phyloP scores from a whole-genome alignment of 2,329 filamentous ascomycete genomes.

The Dactylellina drechsleri region DNA sequence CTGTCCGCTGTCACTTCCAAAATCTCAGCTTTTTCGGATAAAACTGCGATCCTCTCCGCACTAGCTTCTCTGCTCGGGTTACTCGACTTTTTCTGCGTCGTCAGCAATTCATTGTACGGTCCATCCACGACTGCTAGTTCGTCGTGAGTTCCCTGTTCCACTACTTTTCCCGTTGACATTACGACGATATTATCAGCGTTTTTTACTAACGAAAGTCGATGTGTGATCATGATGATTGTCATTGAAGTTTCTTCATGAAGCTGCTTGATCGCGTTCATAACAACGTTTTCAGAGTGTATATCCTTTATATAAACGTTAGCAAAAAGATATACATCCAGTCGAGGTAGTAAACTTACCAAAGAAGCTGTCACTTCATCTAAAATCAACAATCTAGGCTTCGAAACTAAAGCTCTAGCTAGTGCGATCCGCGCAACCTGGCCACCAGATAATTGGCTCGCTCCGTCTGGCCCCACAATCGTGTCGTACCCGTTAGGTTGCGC shows the following conservation, averaged over 20 bases:
- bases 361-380: conserved; percentile 58
- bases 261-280: conserved; percentile 43
- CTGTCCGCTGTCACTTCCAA: conserved; percentile 17
- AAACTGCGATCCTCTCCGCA: conserved; percentile 29
- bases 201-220: conserved; percentile 63
- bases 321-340: not conserved
- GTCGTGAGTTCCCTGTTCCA: conserved; percentile 62
- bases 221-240: conserved; percentile 63
- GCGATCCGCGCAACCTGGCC: conserved; percentile 57
- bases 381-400: conserved; percentile 56
- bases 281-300: conserved; percentile 49
- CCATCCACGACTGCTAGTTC: conserved; percentile 58
- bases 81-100: conserved; percentile 60
- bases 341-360: conserved; percentile 43
- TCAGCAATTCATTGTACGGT: conserved; percentile 61
- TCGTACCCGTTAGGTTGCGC: conserved; percentile 56
- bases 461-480: conserved; percentile 57
- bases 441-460: conserved; percentile 57
- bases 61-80: conserved; percentile 54
- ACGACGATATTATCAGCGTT: conserved; percentile 63
- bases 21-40: conserved; percentile 33
- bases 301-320: conserved; percentile 20
- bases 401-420: conserved; percentile 60
- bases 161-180: conserved; percentile 61
- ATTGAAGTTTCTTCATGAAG: conserved; percentile 56